phyloP scores from a whole-genome alignment of 345 rosid species.

The Aquilaria malaccensis region DNA sequence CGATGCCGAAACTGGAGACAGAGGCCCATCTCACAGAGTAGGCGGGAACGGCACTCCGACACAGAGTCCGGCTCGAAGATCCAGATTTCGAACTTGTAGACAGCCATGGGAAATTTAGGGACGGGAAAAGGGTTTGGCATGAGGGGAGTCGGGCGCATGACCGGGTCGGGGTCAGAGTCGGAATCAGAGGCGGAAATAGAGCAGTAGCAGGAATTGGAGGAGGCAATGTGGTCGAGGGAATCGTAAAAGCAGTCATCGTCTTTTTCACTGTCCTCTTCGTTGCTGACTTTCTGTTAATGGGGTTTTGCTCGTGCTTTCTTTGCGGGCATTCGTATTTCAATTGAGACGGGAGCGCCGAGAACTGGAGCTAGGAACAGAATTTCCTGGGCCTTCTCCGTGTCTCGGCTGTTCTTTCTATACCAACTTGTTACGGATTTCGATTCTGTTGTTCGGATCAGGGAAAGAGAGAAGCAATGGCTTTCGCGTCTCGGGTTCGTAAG shows the following conservation, averaged over 20 bases:
- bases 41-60: constrained; percentile 59
- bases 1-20: constrained; percentile 24
- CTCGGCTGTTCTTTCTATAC: constrained; percentile 5
- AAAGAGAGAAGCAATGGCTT: constrained; percentile 1
- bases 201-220: constrained; percentile 39
- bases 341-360: constrained; percentile 30
- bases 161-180: constrained; percentile 57
- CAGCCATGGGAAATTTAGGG: constrained; percentile 39
- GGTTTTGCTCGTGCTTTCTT: constrained; percentile 24
- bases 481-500: constrained; percentile 12
- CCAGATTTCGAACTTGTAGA: constrained; percentile 63
- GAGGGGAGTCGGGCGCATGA: constrained; percentile 19
- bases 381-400: background rate
- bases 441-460: background rate
- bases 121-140: constrained; percentile 29
- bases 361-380: constrained; percentile 16
- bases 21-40: constrained; percentile 62
- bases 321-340: constrained; percentile 44
- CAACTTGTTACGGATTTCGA: constrained; percentile 3
- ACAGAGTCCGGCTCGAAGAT: constrained; percentile 71
- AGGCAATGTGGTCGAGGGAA: constrained; percentile 69
- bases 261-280: constrained; percentile 32
- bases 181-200: constrained; percentile 64
- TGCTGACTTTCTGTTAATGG: constrained; percentile 5
- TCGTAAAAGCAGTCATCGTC: constrained; percentile 72